phyloP scores from a whole-genome alignment of 176 grass and related monocot genomes.

The Dactylis glomerata region DNA sequence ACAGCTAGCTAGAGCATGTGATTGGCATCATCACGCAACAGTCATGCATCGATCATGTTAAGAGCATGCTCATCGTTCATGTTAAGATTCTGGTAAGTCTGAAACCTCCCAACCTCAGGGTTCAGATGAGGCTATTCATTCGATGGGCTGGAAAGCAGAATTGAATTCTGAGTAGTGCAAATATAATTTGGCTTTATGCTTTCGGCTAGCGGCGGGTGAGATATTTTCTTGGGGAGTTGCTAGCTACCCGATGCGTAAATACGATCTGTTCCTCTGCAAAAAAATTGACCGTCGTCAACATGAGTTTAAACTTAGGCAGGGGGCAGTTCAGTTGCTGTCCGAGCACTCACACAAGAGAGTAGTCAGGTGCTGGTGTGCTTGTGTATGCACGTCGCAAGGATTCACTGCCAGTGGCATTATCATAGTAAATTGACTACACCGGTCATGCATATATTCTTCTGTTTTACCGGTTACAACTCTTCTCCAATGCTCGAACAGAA shows the following conservation, averaged over 20 bases:
- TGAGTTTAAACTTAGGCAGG: too few species aligned
- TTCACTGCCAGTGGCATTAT: neutral
- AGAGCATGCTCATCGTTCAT: neutral
- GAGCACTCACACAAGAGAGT: neutral
- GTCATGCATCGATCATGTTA: neutral
- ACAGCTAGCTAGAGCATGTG: neutral
- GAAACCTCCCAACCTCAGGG: neutral
- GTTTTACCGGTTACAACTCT: too few species aligned
- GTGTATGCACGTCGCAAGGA: neutral
- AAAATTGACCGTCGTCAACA: too few species aligned
- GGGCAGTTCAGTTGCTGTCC: neutral
- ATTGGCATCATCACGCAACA: neutral
- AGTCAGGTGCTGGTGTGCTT: too few species aligned
- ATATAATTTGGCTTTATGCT: neutral
- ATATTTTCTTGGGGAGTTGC: too few species aligned
- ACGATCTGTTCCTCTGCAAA: too few species aligned
- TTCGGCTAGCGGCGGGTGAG: too few species aligned
- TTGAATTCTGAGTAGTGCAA: neutral
- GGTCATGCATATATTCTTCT: too few species aligned
- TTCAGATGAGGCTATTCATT: neutral
- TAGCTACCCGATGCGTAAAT: too few species aligned
- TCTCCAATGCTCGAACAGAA: too few species aligned
- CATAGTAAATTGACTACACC: too few species aligned
- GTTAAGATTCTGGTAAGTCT: neutral
- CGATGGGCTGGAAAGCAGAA: neutral